Percentiles rank a stretch among this genome's conserved stretches.
Evolutionary conservation across 2,329 filamentous ascomycete species (phyloP).

Genomic region (Trichoderma koningii): DNA sequence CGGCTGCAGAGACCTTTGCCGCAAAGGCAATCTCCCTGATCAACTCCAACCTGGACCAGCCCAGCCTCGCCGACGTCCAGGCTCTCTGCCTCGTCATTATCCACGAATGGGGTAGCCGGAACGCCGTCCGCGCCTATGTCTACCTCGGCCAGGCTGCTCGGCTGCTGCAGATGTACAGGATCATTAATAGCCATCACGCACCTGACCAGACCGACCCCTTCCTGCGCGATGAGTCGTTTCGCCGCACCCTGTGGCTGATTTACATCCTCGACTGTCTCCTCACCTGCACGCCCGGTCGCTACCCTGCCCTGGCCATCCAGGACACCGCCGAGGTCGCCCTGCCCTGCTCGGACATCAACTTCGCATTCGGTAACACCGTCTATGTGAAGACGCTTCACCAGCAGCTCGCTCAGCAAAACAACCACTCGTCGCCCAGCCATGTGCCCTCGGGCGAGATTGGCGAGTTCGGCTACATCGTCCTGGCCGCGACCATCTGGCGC

Average conservation of each 20-base stretch:
- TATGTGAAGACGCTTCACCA: constrained; percentile 58
- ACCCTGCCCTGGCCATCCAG: constrained; percentile 56
- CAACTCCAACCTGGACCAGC: constrained; percentile 61
- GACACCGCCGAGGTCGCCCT: constrained; percentile 59
- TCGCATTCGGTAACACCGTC: constrained; percentile 62
- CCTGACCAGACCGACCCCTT: constrained; percentile 59
- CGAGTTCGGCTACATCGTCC: constrained; percentile 63
- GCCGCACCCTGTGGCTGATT: constrained; percentile 63
- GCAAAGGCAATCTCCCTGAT: constrained; percentile 59
- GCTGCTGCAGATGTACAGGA: constrained; percentile 65
- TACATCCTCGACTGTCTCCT: constrained; percentile 65
- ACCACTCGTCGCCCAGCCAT: constrained; percentile 38
- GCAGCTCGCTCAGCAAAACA: constrained; percentile 42
- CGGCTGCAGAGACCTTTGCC: constrained; percentile 61
- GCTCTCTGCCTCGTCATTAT: constrained; percentile 62
- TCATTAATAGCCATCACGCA: constrained; percentile 57
- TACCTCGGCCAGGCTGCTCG: constrained; percentile 64
- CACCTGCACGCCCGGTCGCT: constrained; percentile 62
- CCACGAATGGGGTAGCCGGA: constrained; percentile 64
- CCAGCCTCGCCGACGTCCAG: constrained; percentile 62
- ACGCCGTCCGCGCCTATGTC: constrained; percentile 64
- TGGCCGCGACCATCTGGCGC: constrained; percentile 63
- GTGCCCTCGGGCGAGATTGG: constrained; percentile 55
- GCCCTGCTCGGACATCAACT: constrained; percentile 63
- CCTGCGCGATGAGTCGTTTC: constrained; percentile 62